A percentile compares a stretch with the other conserved stretches of the same genome.
These are phyloP conservation scores for Fraxinus quadrangulata DNA, from an alignment of 257 asterid genomes.

Conservation along the genomic window DNA sequence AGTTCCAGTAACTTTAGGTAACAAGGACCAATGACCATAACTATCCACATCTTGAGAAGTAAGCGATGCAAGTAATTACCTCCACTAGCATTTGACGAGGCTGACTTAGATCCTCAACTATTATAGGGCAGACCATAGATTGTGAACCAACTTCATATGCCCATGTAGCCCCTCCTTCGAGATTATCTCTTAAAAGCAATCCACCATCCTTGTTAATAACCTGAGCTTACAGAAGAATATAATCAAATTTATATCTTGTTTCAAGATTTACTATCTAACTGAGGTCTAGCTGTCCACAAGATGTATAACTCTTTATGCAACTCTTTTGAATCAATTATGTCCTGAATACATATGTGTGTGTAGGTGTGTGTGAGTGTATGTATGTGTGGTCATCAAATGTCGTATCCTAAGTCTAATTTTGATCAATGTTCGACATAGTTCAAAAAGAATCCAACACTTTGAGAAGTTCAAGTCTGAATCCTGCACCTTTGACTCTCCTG, in stretches of 20 bases:
- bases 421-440: background rate
- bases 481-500: conserved; percentile 71
- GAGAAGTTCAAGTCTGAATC: background rate
- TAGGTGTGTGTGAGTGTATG: background rate
- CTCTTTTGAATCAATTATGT: too few species aligned
- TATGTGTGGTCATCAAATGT: background rate
- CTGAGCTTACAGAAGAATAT: conserved; percentile 35
- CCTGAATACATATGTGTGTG: too few species aligned
- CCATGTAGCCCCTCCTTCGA: conserved; percentile 85
- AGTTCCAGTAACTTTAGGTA: background rate
- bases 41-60: conserved; percentile 2
- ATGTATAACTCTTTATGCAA: background rate
- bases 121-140: conserved; percentile 73
- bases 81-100: conserved; percentile 86
- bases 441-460: background rate
- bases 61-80: conserved; percentile 36
- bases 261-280: background rate
- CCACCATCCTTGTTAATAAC: conserved; percentile 60
- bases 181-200: conserved; percentile 49
- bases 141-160: conserved; percentile 82
- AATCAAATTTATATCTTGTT: background rate
- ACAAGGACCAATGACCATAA: background rate
- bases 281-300: background rate
- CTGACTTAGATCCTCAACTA: conserved; percentile 77
- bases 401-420: background rate